A percentile compares a stretch with the other conserved stretches of the same genome.
These are phyloP conservation scores for Candida khao-thaluensis DNA, from an alignment of 805 yeast genomes.

Conservation along the genomic window DNA sequence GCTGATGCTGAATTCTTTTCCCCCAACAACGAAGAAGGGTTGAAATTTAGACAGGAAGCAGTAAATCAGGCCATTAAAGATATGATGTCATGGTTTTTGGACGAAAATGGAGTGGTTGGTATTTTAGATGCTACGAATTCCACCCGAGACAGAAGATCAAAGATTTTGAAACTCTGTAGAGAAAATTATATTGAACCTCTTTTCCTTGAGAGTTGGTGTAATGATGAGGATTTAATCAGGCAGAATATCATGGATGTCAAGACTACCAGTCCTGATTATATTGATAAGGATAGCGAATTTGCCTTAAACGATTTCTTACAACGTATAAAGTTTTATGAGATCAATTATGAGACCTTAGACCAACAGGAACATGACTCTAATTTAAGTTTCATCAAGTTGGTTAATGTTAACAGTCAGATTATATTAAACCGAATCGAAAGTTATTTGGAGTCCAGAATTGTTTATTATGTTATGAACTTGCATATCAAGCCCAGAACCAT, in stretches of 20 bases:
- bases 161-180: slow-evolving; percentile 60
- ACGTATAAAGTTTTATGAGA: slow-evolving; percentile 73
- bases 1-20: slow-evolving; percentile 77
- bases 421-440: slow-evolving; percentile 84
- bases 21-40: slow-evolving; percentile 62
- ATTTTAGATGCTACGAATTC: slow-evolving; percentile 93
- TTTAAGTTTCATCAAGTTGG: slow-evolving; percentile 80
- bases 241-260: slow-evolving; percentile 85
- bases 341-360: slow-evolving; percentile 74
- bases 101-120: slow-evolving; percentile 84
- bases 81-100: slow-evolving; percentile 82
- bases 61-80: slow-evolving; percentile 70
- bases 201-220: slow-evolving; percentile 90
- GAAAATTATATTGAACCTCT: slow-evolving; percentile 77
- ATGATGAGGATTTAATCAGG: slow-evolving; percentile 72
- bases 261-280: slow-evolving; percentile 81
- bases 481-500: slow-evolving; percentile 90
- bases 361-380: slow-evolving; percentile 50
- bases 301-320: slow-evolving; percentile 71
- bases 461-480: slow-evolving; percentile 92
- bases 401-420: slow-evolving; percentile 85
- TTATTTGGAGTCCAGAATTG: slow-evolving; percentile 88
- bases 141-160: slow-evolving; percentile 66
- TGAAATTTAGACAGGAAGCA: slow-evolving; percentile 63
- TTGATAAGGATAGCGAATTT: slow-evolving; percentile 61